Evolutionary conservation across 2,329 filamentous ascomycete species (phyloP).

Genomic region (Sporothrix brunneoviolacea): DNA sequence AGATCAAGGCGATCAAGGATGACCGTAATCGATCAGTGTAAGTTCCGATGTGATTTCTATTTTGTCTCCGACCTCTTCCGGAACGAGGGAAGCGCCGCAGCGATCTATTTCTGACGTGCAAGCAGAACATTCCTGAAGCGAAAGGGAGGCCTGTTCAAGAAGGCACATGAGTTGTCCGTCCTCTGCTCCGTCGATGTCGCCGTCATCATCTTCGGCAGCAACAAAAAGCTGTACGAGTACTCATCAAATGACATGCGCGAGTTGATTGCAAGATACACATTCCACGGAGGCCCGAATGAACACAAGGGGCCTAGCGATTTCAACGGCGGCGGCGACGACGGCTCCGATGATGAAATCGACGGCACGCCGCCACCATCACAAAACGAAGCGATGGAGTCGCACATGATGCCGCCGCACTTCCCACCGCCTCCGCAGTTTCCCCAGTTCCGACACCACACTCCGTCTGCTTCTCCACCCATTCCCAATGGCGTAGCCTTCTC

Average conservation of each 20-base stretch:
- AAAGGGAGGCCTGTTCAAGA: constrained; percentile 98
- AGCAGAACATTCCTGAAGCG: constrained; percentile 91
- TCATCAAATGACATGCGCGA: constrained; percentile 91
- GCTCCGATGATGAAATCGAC: constrained; percentile 66
- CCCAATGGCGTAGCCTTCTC: constrained; percentile 67
- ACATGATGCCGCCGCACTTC: constrained; percentile 64
- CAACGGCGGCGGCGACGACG: constrained; percentile 80
- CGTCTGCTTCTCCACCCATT: constrained; percentile 84
- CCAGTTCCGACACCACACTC: constrained; percentile 74
- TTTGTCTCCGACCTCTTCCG: not conserved
- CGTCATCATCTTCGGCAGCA: constrained; percentile 96
- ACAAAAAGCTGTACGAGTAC: constrained; percentile 98
- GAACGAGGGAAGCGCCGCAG: not conserved
- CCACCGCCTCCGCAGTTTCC: constrained; percentile 60
- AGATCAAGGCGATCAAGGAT: constrained; percentile 99
- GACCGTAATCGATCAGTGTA: constrained; percentile 97
- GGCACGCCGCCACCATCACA: constrained; percentile 67
- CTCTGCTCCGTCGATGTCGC: constrained; percentile 97
- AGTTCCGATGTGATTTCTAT: constrained; percentile 27
- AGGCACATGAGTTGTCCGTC: constrained; percentile 96
- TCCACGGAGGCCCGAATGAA: constrained; percentile 87
- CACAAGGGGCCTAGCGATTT: constrained; percentile 95
- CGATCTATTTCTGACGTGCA: not conserved
- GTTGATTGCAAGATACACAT: constrained; percentile 81
- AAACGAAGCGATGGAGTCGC: constrained; percentile 51